These are phyloP conservation scores for Tetrapisispora iriomotensis DNA, from an alignment of 805 yeast species.

Conservation along the genomic window DNA sequence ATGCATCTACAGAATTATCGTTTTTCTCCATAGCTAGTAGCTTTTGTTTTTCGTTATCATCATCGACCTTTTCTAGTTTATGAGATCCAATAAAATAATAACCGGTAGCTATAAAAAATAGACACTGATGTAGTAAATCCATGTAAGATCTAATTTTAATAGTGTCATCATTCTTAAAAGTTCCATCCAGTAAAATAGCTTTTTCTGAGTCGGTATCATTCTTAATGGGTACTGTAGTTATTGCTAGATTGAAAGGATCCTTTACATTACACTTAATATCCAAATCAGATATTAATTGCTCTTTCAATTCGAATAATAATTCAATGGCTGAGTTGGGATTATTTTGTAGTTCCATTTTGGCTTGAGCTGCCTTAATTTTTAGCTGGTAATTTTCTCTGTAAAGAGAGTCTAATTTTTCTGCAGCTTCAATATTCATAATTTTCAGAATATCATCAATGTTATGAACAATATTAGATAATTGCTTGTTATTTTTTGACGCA, in stretches of 20 bases:
- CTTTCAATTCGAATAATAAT: conserved; percentile 35
- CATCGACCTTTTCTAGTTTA: conserved; percentile 19
- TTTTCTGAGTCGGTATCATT: background rate
- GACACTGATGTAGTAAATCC: conserved; percentile 63
- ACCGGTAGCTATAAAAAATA: conserved; percentile 56
- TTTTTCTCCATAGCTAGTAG: conserved; percentile 7
- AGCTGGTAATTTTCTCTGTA: conserved; percentile 41
- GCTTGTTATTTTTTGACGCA: conserved; percentile 4
- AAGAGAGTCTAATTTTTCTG: conserved; percentile 36
- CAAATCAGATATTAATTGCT: conserved; percentile 23
- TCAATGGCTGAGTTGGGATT: conserved; percentile 42
- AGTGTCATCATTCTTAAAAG: background rate
- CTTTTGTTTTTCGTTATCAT: conserved; percentile 19
- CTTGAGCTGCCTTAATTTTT: conserved; percentile 55
- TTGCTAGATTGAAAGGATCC: conserved; percentile 9
- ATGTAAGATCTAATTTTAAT: conserved; percentile 16
- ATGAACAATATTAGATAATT: conserved; percentile 8
- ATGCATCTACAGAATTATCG: conserved; percentile 6
- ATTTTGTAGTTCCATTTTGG: conserved; percentile 45
- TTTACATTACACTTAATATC: conserved; percentile 13
- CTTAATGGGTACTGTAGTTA: background rate
- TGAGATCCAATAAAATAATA: conserved; percentile 24
- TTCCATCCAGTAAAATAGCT: background rate
- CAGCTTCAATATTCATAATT: conserved; percentile 51
- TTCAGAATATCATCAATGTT: conserved; percentile 56